Base-by-base conservation (phyloP, 345 rosid species). In the Clausena lansium region DNA sequence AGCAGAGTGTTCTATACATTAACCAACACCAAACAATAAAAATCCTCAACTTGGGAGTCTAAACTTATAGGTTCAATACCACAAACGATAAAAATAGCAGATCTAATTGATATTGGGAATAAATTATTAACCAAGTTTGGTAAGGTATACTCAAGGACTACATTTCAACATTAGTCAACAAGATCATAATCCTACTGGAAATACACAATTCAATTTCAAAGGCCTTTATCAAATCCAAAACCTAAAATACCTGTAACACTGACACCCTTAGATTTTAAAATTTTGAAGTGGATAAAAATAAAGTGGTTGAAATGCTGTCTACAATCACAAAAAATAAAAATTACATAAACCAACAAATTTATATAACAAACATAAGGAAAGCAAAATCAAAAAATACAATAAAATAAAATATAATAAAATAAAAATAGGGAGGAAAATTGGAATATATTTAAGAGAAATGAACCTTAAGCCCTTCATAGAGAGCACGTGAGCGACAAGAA, bases 401-500 rank as follows among this genome's bases (percentile, higher is more conserved):
- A n/a, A n/a, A n/a, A n/a, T n/a, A n/a, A n/a, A n/a, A n/a, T n/a
- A n/a, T n/a, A n/a, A n/a, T n/a, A n/a, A n/a, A 45, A 45, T 10
- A 13, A 3, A 14, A 45, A 45, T 3, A 45, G 13, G 13, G 50
- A 45, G 17, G 50, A 15, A 11, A 60, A 6, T 47, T n/a, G 67
- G 25, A 77, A 54, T 69, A 66, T 70, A 41, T 33, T 66, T 67
- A 55, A 71, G 36, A 74, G 47, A 78, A 73, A 75, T 59, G 72
- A 78, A 94, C 98, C 98, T 94, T 94, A 50, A 94, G 89, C 71
- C 98, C 98, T 70, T 94, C 98, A 60, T 94, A 94, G 24, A 94
- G 91, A 68, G 98, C 98, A 70, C 97, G 95, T 63, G 98, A 94
- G 55, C 98, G 97, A 81, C 98, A 94, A 67, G 98, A 94, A 50